Evolutionary conservation across 2,329 filamentous ascomycete genomes (phyloP).

Genomic region (Xenoacremonium recifei): DNA sequence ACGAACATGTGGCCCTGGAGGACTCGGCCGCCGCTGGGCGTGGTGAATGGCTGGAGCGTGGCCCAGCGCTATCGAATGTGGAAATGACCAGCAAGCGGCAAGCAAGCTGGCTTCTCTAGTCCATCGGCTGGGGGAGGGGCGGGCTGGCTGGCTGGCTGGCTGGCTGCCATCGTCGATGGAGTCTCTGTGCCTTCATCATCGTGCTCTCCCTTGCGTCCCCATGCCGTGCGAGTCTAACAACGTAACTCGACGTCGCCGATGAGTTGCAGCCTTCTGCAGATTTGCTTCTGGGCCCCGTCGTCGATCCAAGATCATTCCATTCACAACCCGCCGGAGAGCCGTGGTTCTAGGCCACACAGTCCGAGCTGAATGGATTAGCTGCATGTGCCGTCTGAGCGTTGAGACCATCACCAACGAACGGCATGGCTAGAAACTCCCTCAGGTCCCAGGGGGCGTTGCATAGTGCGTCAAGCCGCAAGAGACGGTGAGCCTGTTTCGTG

Average conservation of each 20-base stretch:
- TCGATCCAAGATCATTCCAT: conserved; percentile 12
- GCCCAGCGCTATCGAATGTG: conserved; percentile 7
- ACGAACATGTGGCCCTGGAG: conserved; percentile 17
- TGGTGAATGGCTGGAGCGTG: conserved; percentile 9
- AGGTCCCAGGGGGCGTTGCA: conserved; percentile 5
- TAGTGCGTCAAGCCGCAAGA: conserved; percentile 14
- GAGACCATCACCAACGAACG: conserved; percentile 11
- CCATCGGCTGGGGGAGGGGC: not conserved
- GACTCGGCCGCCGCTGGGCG: conserved; percentile 1
- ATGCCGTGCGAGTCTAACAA: conserved; percentile 11
- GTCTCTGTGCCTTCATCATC: not conserved
- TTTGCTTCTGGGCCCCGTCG: too few species aligned
- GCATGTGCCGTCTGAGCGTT: conserved; percentile 6
- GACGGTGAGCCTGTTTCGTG: conserved; percentile 20
- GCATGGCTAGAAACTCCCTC: conserved; percentile 4
- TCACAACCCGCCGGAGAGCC: too few species aligned
- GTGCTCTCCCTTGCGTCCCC: conserved; percentile 18
- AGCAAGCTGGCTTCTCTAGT: not conserved
- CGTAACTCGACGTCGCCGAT: conserved; percentile 25
- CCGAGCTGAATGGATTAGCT: too few species aligned
- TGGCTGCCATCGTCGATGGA: not conserved
- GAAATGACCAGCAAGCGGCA: conserved; percentile 3
- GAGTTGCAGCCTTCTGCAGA: conserved; percentile 4
- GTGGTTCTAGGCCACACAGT: too few species aligned
- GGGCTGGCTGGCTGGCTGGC: too few species aligned